Evolutionary conservation across 805 yeast genomes (phyloP).

Genomic region (Barnettozyma vustinii): DNA sequence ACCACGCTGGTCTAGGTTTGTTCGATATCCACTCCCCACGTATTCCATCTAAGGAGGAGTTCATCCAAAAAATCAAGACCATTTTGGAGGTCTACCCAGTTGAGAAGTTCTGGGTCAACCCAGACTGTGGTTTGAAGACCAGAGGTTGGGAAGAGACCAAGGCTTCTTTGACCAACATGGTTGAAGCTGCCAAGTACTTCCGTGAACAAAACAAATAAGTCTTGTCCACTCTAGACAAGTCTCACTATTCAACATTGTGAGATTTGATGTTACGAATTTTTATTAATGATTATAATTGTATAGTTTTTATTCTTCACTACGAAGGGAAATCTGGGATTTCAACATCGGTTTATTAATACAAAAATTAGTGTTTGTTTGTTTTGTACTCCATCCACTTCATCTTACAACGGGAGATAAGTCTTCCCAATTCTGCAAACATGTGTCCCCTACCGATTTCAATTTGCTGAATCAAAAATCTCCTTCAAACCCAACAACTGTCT

Average conservation of each 20-base stretch:
- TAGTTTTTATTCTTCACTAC: conserved; percentile 7
- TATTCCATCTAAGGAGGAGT: conserved; percentile 96
- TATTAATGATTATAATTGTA: conserved; percentile 11
- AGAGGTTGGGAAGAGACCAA: conserved; percentile 99
- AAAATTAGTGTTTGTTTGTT: conserved; percentile 1
- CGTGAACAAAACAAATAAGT: conserved; percentile 40
- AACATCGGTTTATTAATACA: conserved; percentile 14
- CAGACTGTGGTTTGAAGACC: conserved; percentile 99
- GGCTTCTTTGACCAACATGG: conserved; percentile 96
- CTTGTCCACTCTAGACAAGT: background rate
- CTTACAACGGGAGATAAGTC: too few species aligned
- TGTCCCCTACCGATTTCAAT: conserved; percentile 1
- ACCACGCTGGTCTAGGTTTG: conserved; percentile 99
- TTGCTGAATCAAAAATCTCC: background rate
- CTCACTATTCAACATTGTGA: conserved; percentile 12
- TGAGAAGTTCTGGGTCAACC: conserved; percentile 99
- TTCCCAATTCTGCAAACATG: background rate
- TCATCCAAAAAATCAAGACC: conserved; percentile 87
- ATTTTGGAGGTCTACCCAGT: conserved; percentile 97
- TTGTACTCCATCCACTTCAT: background rate
- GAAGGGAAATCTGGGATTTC: conserved; percentile 14
- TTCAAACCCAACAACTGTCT: background rate
- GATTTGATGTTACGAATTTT: conserved; percentile 6
- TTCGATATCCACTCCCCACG: conserved; percentile 99
- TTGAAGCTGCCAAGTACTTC: conserved; percentile 96